phyloP scores from a whole-genome alignment of 768 basidiomycete species.

The Lactarius akahatsu region DNA sequence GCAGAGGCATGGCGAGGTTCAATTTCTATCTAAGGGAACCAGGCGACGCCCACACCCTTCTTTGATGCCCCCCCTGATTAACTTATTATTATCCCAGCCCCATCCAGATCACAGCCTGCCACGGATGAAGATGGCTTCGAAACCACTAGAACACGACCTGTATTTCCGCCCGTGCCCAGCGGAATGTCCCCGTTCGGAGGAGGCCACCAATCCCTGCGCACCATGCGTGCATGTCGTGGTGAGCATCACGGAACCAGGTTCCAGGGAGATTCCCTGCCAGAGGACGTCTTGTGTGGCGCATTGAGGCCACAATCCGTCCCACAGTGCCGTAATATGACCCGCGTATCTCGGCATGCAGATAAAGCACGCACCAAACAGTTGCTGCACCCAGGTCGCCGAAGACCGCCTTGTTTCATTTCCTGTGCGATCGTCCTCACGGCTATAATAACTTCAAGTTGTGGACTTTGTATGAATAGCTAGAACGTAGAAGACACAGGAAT shows the following conservation, averaged over 20 bases:
- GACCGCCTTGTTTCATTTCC: neutral
- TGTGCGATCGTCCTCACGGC: neutral
- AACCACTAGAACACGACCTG: constrained; percentile 10
- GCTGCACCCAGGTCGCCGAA: neutral
- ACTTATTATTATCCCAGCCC: neutral
- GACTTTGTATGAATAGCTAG: neutral
- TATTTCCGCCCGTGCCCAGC: neutral
- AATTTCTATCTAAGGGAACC: neutral
- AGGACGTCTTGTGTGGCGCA: neutral
- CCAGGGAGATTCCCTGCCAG: neutral
- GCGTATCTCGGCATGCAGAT: neutral
- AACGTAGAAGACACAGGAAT: neutral
- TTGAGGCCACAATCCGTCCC: neutral
- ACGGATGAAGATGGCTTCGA: constrained; percentile 11
- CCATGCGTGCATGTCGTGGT: neutral
- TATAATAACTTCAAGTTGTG: neutral
- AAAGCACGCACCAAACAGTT: neutral
- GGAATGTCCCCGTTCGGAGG: neutral
- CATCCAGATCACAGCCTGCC: neutral
- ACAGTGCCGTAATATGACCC: neutral
- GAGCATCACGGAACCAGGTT: neutral
- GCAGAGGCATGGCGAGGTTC: neutral
- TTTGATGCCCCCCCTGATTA: neutral
- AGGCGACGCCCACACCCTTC: constrained; percentile 1
- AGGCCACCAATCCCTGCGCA: neutral